Conservation (phyloP, 2,329 filamentous ascomycete species). For the Alternaria sp. region DNA sequence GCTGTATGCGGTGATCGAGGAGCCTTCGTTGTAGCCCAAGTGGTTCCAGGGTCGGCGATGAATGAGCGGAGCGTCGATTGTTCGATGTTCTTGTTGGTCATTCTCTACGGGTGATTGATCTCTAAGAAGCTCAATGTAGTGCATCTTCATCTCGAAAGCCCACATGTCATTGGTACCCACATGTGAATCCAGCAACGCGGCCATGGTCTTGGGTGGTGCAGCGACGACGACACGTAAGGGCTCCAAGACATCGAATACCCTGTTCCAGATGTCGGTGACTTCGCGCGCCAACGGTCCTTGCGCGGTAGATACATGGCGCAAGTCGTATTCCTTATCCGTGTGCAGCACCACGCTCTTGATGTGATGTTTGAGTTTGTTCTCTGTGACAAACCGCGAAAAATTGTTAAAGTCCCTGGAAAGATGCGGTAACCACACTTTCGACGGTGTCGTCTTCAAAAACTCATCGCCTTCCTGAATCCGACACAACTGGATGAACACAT, state of each 20-base stretch:
- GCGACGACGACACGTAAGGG: slow-evolving; percentile 49
- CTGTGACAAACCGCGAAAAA: slow-evolving; percentile 31
- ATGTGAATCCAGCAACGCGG: slow-evolving; percentile 66
- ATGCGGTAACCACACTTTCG: slow-evolving; percentile 45
- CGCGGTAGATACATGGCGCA: slow-evolving; percentile 37
- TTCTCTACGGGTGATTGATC: slow-evolving; percentile 15
- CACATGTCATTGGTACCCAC: slow-evolving; percentile 68
- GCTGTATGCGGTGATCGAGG: slow-evolving; percentile 74
- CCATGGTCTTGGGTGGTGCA: slow-evolving; percentile 70
- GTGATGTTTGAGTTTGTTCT: slow-evolving; percentile 41
- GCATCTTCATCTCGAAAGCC: slow-evolving; percentile 70
- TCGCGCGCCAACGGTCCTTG: slow-evolving; percentile 61
- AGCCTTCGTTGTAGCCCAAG: slow-evolving; percentile 77
- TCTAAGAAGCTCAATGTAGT: slow-evolving; percentile 63
- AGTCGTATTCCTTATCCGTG: slow-evolving; percentile 52
- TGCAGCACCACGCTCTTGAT: slow-evolving; percentile 61
- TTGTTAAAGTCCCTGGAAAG: slow-evolving; percentile 22
- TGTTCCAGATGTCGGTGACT: slow-evolving; percentile 46
- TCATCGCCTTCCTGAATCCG: slow-evolving; percentile 43
- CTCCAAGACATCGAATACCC: slow-evolving; percentile 40
- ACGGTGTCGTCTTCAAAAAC: slow-evolving; percentile 35
- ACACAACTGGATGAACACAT: slow-evolving; percentile 45
- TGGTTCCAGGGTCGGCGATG: slow-evolving; percentile 70
- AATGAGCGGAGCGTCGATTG: slow-evolving; percentile 56
- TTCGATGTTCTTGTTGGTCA: background rate